A percentile compares a stretch with the other conserved stretches of the same genome.
Conservation (phyloP, 768 basidiomycete species). For the Boletales sp. region DNA sequence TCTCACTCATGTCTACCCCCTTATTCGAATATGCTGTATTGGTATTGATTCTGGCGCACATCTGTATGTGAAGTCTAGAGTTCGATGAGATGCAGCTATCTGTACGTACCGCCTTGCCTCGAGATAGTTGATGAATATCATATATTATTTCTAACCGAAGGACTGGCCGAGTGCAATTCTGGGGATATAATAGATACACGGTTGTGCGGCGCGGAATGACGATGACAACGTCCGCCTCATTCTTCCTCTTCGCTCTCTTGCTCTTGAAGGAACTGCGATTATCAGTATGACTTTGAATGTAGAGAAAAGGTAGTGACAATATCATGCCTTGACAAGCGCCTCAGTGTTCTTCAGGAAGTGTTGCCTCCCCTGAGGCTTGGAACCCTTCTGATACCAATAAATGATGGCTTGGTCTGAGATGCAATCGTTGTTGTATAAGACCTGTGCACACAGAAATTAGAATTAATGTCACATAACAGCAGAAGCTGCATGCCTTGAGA, state of each 20-base stretch:
- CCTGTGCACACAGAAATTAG: slow-evolving; percentile 42
- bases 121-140: neutral
- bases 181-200: slow-evolving; percentile 16
- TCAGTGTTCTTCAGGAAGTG: slow-evolving; percentile 90
- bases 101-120: slow-evolving; percentile 1
- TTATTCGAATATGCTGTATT: slow-evolving; percentile 1
- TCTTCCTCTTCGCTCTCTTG: slow-evolving; percentile 70
- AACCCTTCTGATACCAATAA: slow-evolving; percentile 97
- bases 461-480: neutral
- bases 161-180: slow-evolving; percentile 12
- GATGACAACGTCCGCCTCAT: slow-evolving; percentile 7
- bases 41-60: neutral
- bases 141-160: neutral
- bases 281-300: slow-evolving; percentile 39
- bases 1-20: neutral
- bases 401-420: slow-evolving; percentile 95
- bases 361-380: slow-evolving; percentile 92
- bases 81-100: neutral
- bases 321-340: slow-evolving; percentile 77
- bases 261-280: slow-evolving; percentile 78
- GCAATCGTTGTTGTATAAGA: slow-evolving; percentile 94
- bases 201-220: slow-evolving; percentile 1
- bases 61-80: neutral
- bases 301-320: neutral
- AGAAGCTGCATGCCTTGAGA: slow-evolving; percentile 58